Base-by-base conservation (phyloP, 2,329 filamentous ascomycete species). In the Aspergillus uvarum region DNA sequence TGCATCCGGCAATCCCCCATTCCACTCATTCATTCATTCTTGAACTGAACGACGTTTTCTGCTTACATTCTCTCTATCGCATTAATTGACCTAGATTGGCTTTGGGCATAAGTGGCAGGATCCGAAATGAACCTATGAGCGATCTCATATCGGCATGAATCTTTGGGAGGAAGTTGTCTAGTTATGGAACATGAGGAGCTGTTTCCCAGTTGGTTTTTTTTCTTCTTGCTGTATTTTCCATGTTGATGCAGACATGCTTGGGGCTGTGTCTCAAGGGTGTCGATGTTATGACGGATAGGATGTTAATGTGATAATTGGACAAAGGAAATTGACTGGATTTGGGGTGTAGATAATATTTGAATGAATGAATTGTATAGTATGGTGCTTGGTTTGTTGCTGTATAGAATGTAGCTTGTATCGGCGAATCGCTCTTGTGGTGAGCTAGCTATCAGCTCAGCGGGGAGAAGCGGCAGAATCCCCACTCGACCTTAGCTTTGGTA, bases 41-140 rank as follows among this genome's bases (percentile, higher is more conserved):
- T 57, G 57, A 55, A 47, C 54, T 48, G 32, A 16, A 35, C 32
- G 12, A 54, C 47, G 50, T 35, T 58, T 56, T 54, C 51, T 51
- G 62, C 53, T 61, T 61, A 64, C 65, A 66, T 68, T 72, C 66
- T 67, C 66, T 71, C 67, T 67, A 64, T 52, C 67, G 66, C 66
- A 68, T 69, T 68, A 65, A 69, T 66, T 65, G 61, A 66, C 32
- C 55, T 65, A 65, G 64, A 66, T 68, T 67, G 65, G 58, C 58
- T 62, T 64, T 65, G 65, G 66, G 64, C 66, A 67, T 65, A 63
- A 63, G 63, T 65, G 67, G 65, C 65, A 68, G 66, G 66, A 68
- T 68, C 66, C 66, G 66, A 69, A 65, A 66, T 67, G 60, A 58
- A 57, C 63, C 63, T 63, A 65, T 59, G 60, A 65, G 59, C 62